Conservation (phyloP, 176 grass and related monocot species). For the Puccinellia tenuiflora region DNA sequence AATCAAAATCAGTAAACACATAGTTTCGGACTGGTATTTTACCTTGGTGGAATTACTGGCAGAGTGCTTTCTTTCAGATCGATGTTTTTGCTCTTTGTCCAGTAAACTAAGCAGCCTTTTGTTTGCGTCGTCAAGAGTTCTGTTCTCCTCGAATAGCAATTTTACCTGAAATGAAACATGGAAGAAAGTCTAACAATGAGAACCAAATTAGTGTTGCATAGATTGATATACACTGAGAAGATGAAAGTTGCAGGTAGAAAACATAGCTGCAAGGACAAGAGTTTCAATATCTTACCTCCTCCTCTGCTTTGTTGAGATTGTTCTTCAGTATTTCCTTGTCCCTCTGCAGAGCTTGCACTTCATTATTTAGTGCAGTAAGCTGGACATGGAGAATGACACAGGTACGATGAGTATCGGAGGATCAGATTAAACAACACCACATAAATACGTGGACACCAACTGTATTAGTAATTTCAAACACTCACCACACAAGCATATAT, state of each 20-base stretch:
- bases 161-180: constrained; percentile 35
- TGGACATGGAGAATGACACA: background rate
- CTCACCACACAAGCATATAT: background rate
- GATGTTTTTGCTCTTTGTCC: constrained; percentile 47
- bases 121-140: constrained; percentile 59
- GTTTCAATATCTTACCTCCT: constrained; percentile 47
- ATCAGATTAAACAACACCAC: background rate
- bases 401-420: background rate
- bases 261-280: background rate
- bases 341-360: constrained; percentile 47
- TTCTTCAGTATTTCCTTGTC: no score
- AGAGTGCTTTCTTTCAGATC: constrained; percentile 13
- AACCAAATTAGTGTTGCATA: background rate
- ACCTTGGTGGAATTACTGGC: constrained; percentile 33
- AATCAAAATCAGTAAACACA: background rate
- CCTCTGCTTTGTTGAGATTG: constrained; percentile 73
- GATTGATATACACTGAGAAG: background rate
- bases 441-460: background rate
- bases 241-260: background rate
- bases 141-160: constrained; percentile 60
- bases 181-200: background rate
- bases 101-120: constrained; percentile 44
- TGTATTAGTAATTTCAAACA: background rate
- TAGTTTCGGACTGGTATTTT: no score
- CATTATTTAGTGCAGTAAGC: constrained; percentile 32